Evolutionary conservation across 345 rosid species (phyloP), one percentile per base, ranked within the genome.

Genomic region (Orychophragmus violaceus): DNA sequence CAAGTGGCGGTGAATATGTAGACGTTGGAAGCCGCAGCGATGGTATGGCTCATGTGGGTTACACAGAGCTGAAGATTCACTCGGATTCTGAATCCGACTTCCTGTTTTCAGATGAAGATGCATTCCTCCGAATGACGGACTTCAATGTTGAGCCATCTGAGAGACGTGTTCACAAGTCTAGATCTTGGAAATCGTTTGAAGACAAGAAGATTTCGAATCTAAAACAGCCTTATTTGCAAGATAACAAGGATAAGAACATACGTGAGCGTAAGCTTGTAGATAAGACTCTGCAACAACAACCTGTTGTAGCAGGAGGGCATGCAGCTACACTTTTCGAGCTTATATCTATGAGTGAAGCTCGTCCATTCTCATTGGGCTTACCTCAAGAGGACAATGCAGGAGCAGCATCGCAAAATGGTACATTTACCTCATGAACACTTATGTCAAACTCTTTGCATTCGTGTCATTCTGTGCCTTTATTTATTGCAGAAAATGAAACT

Each of bases 61-160:
- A 84, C 67, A 71, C 79, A 2, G 81, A 88, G 71, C 78, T 88
- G 51, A 80, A 81, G 51, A 53, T 82, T 39, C 50, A 64, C 18
- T 86, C 88, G 5, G 83, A 84, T 68, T 59, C 75, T 44, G 89
- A 85, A 32, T 78, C 85, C 0, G 89, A 82, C 58, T 77, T 74
- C 69, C 55, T 67, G 65, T 77, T 77, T 72, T 81, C 86, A 50
- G 86, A 82, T 45, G 85, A 79, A 23, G 83, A 82, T 18, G 63
- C 59, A n/a, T 72, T 78, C 41, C 1, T 66, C n/a, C 66, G 30
- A 5, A 54, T 55, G 19, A 63, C 50, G 0, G 76, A 82, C 66
- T 49, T 42, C 33, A 74, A 30, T 45, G 73, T 60, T 69, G 81
- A 68, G 44, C 58, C 58, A 53, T 42, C 59, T 48, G 51, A 54